Base-by-base conservation (phyloP, 495 filamentous ascomycete genomes). In the Sporormia fimetaria region DNA sequence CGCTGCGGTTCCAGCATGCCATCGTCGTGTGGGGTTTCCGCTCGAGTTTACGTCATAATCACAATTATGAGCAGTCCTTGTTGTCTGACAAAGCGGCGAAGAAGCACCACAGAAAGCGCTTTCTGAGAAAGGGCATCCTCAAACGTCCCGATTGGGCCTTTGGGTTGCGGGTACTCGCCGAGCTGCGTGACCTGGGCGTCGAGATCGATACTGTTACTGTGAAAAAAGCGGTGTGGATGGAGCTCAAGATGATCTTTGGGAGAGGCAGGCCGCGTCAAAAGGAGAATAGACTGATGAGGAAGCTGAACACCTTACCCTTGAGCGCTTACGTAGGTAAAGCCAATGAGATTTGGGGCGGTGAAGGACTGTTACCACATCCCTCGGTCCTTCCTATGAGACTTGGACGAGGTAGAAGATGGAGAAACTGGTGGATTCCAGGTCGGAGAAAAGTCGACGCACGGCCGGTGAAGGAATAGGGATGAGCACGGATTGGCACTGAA, bases 21-120 rank as follows among this genome's bases (percentile, higher is more conserved):
- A 22, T 54, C 8, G 35, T 54, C 14, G 27, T 49, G 8, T 54
- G 51, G 51, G 51, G 51, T 3, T 54, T 54, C 32, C 42, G 34
- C 8, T 37, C 45, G 16, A 45, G 40, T 7, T 30, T 49, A 10
- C 37, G 44, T 7, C 41, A 36, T 8, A 45, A 49, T 20, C 27
- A 35, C 1, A 24, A 40, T 6, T 26, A 23, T 3, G 51, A 54
- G 32, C 40, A 46, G 17, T 45, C 51, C 0, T 14, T 54, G 17
- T 16, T 48, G 8, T 22, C 32, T 14, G 11, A 6, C 1, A 18
- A 17, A 12, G 12, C 16, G 9, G 4, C 39, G 0, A 48, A 39
- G 21, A 35, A 17, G 4, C 32, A 24, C 5, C 41, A 35, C 24
- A 36, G 40, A 5, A 12, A 16, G 6, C n/a, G 21, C 11, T 22